Evolutionary conservation across 2,329 filamentous ascomycete species (phyloP).

Genomic region (Colletotrichum lupini): DNA sequence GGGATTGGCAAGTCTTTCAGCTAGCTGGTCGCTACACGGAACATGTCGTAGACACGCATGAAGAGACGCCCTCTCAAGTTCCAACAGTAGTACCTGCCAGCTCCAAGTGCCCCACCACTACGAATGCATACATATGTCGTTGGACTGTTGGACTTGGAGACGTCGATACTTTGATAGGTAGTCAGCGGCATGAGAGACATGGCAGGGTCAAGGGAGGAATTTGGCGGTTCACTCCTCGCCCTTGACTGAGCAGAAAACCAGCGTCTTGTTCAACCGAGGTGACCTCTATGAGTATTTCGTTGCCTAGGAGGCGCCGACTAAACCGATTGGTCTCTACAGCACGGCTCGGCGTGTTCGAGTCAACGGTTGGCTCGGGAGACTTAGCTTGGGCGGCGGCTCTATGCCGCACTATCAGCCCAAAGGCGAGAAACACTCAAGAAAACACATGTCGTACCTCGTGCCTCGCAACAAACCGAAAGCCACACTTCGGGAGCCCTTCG

Average conservation of each 20-base stretch:
- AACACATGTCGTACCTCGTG: neutral
- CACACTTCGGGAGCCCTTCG: neutral
- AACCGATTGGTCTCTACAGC: slow-evolving; percentile 8
- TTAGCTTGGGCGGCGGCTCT: slow-evolving; percentile 3
- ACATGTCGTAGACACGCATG: slow-evolving; percentile 32
- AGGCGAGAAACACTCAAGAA: slow-evolving; percentile 3
- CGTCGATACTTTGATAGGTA: neutral
- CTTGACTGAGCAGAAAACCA: neutral
- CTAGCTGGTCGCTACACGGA: slow-evolving; percentile 6
- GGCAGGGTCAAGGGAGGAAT: slow-evolving; percentile 17
- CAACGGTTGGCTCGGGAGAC: slow-evolving; percentile 24
- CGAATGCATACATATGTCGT: neutral
- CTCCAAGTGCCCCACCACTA: neutral
- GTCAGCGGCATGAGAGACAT: slow-evolving; percentile 16
- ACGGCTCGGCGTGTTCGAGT: slow-evolving; percentile 2
- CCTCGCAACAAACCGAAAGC: neutral
- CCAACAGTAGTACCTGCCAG: neutral
- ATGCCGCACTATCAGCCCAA: slow-evolving; percentile 2
- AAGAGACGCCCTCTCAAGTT: neutral
- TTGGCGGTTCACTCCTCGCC: neutral
- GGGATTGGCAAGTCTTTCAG: slow-evolving; percentile 9
- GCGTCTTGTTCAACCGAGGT: slow-evolving; percentile 10
- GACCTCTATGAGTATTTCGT: neutral
- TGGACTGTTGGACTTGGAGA: neutral
- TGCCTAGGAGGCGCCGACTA: slow-evolving; percentile 12